Evolutionary conservation across 345 rosid genomes (phyloP).

Genomic region (Citrus trifoliata): DNA sequence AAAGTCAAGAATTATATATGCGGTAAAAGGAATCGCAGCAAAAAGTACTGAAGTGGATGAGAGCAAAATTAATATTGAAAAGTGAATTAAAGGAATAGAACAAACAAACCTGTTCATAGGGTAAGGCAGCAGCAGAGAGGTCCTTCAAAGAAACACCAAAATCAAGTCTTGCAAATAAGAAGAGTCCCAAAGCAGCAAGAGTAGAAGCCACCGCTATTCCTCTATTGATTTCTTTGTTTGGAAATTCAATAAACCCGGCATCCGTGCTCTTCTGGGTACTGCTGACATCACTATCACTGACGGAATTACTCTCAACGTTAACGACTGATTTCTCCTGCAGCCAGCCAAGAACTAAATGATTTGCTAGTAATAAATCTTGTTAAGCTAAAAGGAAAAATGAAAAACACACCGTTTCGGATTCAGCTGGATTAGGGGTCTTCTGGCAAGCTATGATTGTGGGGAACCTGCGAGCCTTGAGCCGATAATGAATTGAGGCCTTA

Average conservation of each 20-base stretch:
- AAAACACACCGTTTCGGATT: conserved; percentile 22
- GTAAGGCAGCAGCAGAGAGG: conserved; percentile 42
- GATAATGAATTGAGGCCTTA: conserved; percentile 11
- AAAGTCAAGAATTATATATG: too few species aligned
- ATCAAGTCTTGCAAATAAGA: conserved; percentile 40
- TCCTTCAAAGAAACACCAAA: conserved; percentile 57
- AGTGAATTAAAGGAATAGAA: neutral
- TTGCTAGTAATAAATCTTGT: neutral
- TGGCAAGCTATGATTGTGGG: conserved; percentile 35
- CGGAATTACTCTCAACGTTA: conserved; percentile 27
- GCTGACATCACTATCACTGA: conserved; percentile 5
- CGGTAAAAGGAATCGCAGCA: too few species aligned
- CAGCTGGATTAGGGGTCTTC: conserved; percentile 32
- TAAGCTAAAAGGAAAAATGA: neutral
- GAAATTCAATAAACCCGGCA: conserved; percentile 44
- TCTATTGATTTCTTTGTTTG: conserved; percentile 37
- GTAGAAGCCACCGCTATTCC: conserved; percentile 34
- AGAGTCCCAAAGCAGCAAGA: conserved; percentile 41
- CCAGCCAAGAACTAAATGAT: conserved; percentile 4
- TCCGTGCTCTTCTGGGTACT: conserved; percentile 13
- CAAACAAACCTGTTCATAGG: conserved; percentile 42
- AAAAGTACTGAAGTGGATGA: too few species aligned
- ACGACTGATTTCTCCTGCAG: conserved; percentile 45
- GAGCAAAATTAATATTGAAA: neutral
- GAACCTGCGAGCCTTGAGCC: conserved; percentile 14